Base-by-base conservation (phyloP, 2,329 filamentous ascomycete species). In the Colletotrichum nymphaeae region DNA sequence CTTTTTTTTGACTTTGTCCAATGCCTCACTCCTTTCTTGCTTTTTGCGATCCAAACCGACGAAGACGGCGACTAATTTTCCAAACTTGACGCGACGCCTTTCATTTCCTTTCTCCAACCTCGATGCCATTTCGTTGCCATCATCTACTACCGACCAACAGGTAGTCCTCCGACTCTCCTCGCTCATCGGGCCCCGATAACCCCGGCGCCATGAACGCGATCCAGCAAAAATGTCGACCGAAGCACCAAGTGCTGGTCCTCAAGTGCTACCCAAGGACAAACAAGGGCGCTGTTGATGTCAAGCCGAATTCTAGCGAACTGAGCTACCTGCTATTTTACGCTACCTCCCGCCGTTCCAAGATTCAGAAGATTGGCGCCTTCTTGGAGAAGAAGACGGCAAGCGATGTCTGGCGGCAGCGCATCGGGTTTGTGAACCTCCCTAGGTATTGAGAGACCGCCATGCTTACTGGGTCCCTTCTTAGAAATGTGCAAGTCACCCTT, bases 301-400 rank as follows among this genome's bases (percentile, higher is more conserved):
- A 96, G 85, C 95, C 97, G 57, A 98, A 98, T 84, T 95, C 95
- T 77, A 97, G 95, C 85, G 97, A 99, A 87, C 91, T 99, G 75
- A 97, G 95, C 84, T 98, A 98, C 82, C 90, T 99, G 76, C 91
- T 98, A 67, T 98, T 97, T 88, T 98, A 99, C 87, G 95, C 94
- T 74, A 97, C 94, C 81, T 98, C 95, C 78, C 94, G 96, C 74
- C 92, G 95, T 76, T 96, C 94, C 84, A 99, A 98, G 88, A 92
- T 98, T 78, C 94, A 97, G 80, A 99, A 99, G 85, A 95, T 99
- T 77, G 95, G 95, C 82, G 92, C 92, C 78, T 99, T 98, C 81
- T 88, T 99, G 76, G 95, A 98, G 86, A 97, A 96, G 87, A 95
- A 96, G 86, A 97, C 95, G 26, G 94, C 94, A 74, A 93, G 92